Base-by-base conservation (phyloP, 371 early-diverging fungal genomes). In the Mucor circinelloides region DNA sequence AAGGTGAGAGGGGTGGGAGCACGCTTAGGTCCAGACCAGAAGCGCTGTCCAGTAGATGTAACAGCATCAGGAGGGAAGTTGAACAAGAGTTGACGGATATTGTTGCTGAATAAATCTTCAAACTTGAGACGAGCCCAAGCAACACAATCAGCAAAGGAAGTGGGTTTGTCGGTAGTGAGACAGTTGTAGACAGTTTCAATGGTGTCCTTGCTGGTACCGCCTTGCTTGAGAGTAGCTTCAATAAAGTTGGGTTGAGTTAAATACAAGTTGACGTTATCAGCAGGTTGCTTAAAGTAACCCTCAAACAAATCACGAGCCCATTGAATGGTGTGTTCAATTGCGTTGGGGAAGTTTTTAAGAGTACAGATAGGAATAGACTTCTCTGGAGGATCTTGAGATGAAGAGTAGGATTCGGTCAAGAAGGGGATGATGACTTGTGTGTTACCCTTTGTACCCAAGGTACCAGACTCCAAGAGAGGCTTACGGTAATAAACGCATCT, bases 381-480 rank as follows among this genome's bases (percentile, higher is more conserved):
- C 81, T 99, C 99, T 34, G 98, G 99, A 0, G 99, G 99, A 80
- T 99, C 99, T 72, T 94, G 94, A 48, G 98, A 97, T 9, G 97
- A 97, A 3, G 97, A 95, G 87, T 99, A 99, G 38, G 98, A 96
- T 85, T 99, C 99, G 30, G 99, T 99, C 71, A 97, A 72, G 79
- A 86, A 85, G 3, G 99, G 99, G 60, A 99, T 78, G 8, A 99
- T 93, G 10, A 99, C 78, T 82, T 99, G 99, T 13, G 98, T 98
- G 87, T 99, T 99, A 67, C 99, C 99, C 88, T 99, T 99, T 56
- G 99, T 99, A 25, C 99, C 99, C 13, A 99, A 87, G 1, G 99
- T 99, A 25, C 99, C 99, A 27, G 97, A 95, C 83, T 99, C 99
- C 68, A 99, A 82, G 69, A 99, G 85, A 19, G 99, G 93, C 81